Percentiles rank a stretch among this genome's conserved stretches.
Evolutionary conservation across 192 early-diverging fungal genomes (phyloP).

Genomic region (Kickxella alabastrina): DNA sequence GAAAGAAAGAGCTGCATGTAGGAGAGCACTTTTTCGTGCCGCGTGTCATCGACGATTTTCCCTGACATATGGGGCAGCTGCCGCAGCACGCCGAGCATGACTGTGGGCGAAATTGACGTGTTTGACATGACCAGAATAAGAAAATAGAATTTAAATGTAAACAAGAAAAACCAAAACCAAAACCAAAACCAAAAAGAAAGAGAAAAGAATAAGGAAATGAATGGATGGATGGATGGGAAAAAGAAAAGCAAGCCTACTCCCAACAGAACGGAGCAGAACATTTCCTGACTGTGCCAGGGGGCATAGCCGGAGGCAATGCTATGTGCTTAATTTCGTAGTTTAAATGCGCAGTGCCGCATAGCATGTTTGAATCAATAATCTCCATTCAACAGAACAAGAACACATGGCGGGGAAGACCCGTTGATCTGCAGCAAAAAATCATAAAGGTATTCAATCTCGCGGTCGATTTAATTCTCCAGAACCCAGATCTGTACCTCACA

Average conservation of each 20-base stretch:
- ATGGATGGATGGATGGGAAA: not conserved
- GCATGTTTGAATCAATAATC: no score
- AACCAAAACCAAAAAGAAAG: not conserved
- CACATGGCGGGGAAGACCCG: not conserved
- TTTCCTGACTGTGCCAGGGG: no score
- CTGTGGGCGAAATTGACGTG: conserved; percentile 29
- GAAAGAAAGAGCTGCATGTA: conserved; percentile 52
- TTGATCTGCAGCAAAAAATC: not conserved
- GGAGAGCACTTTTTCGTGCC: conserved; percentile 72
- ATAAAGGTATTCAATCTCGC: no score
- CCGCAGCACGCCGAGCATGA: conserved; percentile 51
- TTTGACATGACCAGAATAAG: conserved; percentile 8
- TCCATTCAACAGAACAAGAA: not conserved
- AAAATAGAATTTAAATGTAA: not conserved
- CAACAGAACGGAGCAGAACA: no score
- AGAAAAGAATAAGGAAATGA: not conserved
- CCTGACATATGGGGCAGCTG: conserved; percentile 64
- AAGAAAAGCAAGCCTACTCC: not conserved
- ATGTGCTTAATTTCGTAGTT: no score
- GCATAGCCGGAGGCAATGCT: no score
- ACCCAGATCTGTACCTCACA: no score
- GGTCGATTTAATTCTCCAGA: no score
- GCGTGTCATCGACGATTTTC: conserved; percentile 69
- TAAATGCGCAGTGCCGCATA: no score
- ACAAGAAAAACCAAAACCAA: not conserved